Evolutionary conservation across 768 basidiomycete species (phyloP).

Genomic region (Pleurotus pulmonarius): DNA sequence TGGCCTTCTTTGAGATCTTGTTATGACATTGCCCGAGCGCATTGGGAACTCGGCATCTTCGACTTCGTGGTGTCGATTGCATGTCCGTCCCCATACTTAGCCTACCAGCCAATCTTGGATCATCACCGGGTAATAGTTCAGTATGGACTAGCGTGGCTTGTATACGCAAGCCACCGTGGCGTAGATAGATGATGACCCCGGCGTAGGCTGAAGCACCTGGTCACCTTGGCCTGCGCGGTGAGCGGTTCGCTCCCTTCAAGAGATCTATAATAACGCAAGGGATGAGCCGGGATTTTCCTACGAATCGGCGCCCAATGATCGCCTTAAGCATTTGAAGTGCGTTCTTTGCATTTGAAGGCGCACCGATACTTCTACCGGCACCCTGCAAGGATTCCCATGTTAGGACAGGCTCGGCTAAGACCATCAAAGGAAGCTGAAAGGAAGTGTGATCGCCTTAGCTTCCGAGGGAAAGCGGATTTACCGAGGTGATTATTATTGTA

Average conservation of each 20-base stretch:
- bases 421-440: neutral
- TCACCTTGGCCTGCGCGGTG: neutral
- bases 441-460: neutral
- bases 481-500: conserved; percentile 5
- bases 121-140: neutral
- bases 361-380: neutral
- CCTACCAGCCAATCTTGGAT: neutral
- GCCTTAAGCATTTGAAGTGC: neutral
- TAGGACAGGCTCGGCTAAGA: neutral
- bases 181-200: neutral
- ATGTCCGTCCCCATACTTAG: too few species aligned
- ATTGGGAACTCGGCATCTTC: too few species aligned
- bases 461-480: neutral
- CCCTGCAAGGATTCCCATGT: neutral
- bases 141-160: neutral
- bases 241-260: neutral
- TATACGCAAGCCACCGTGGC: neutral
- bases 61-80: too few species aligned
- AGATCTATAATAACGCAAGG: too few species aligned
- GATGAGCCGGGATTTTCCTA: neutral
- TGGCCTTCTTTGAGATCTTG: too few species aligned
- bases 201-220: too few species aligned
- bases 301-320: neutral
- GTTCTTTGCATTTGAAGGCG: neutral
- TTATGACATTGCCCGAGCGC: too few species aligned